Evolutionary conservation across 345 rosid genomes (phyloP).

Genomic region (Excoecaria cochinchinensis): DNA sequence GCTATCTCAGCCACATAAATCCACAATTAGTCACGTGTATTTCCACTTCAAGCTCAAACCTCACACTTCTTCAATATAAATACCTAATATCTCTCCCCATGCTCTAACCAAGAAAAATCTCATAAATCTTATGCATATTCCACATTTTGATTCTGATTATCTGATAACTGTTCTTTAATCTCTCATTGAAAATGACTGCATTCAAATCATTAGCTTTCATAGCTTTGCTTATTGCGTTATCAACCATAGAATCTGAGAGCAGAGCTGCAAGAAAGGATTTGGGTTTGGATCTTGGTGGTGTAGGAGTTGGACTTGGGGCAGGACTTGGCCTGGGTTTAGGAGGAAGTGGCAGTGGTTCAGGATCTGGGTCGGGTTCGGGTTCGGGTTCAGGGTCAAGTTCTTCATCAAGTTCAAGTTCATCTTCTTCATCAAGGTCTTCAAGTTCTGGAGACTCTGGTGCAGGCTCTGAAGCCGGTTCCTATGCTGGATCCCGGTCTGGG

Average conservation of each 20-base stretch:
- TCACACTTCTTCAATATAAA: not conserved
- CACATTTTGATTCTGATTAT: not conserved
- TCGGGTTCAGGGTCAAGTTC: slow-evolving; percentile 45
- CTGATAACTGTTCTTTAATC: not conserved
- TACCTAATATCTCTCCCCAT: not conserved
- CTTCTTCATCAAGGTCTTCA: slow-evolving; percentile 36
- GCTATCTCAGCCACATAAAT: too few species aligned
- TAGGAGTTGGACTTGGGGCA: slow-evolving; percentile 44
- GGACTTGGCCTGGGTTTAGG: slow-evolving; percentile 43
- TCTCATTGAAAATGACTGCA: slow-evolving; percentile 9
- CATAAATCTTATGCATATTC: not conserved
- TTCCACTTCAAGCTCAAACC: not conserved
- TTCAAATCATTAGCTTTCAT: slow-evolving; percentile 17
- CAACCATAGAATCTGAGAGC: slow-evolving; percentile 33
- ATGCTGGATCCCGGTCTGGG: slow-evolving; percentile 52
- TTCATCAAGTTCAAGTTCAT: slow-evolving; percentile 36
- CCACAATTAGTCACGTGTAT: too few species aligned
- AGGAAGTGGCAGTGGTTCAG: slow-evolving; percentile 36
- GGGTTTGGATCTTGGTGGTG: slow-evolving; percentile 48
- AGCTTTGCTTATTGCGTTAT: slow-evolving; percentile 24
- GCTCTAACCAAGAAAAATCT: not conserved
- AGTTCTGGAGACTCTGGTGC: slow-evolving; percentile 37
- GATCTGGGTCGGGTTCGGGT: slow-evolving; percentile 42
- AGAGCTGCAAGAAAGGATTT: slow-evolving; percentile 51
- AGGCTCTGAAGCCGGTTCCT: slow-evolving; percentile 42